These are phyloP conservation scores for Arabidopsis hybrid DNA, from an alignment of 441 rosid genomes.

Conservation along the genomic window DNA sequence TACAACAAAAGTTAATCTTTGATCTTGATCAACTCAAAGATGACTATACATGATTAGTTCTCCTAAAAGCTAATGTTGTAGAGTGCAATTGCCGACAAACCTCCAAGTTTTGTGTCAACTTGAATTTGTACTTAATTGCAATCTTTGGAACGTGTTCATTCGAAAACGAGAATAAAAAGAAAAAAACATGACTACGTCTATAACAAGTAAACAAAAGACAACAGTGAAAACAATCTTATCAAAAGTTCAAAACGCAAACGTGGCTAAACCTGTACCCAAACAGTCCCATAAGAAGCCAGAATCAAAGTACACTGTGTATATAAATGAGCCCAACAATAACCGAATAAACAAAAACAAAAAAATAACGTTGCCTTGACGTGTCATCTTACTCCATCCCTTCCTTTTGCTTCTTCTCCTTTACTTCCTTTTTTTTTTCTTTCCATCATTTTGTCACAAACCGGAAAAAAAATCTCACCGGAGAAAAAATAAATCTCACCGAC, in stretches of 20 bases:
- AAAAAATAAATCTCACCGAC: conserved; percentile 10
- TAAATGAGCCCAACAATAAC: conserved; percentile 11
- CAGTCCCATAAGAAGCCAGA: not conserved
- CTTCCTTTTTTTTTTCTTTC: conserved; percentile 29
- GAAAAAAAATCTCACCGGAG: conserved; percentile 25
- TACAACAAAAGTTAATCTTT: no score
- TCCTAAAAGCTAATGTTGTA: no score
- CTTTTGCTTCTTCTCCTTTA: conserved; percentile 48
- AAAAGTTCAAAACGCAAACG: conserved; percentile 23
- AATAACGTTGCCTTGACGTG: conserved; percentile 58
- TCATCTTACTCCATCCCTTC: conserved; percentile 51
- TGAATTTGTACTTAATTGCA: not conserved
- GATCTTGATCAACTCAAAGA: no score
- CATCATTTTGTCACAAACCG: conserved; percentile 24
- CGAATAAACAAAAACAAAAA: not conserved
- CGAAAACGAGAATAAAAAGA: not conserved
- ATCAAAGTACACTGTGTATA: not conserved
- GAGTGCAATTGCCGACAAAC: no score
- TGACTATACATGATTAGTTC: no score
- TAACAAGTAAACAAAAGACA: conserved; percentile 4
- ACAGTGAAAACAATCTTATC: conserved; percentile 19
- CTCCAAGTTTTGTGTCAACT: no score
- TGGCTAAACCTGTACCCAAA: not conserved
- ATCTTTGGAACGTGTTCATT: not conserved
- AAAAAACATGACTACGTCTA: not conserved